These are phyloP conservation scores for Sisymbrium altissimum DNA, from an alignment of 345 rosid species.

Conservation along the genomic window DNA sequence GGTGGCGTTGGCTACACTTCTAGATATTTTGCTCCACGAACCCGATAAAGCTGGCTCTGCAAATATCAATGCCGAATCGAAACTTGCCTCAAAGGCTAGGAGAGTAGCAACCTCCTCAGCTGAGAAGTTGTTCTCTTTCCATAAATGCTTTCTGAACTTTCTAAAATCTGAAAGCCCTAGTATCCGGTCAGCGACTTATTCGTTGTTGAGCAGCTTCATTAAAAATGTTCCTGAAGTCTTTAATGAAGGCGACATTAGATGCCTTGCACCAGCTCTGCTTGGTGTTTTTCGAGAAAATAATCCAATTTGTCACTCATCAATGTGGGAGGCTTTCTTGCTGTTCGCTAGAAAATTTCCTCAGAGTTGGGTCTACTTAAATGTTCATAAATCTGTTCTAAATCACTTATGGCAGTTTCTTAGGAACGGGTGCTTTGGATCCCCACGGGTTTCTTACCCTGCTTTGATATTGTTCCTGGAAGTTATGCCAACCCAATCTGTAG, in stretches of 20 bases:
- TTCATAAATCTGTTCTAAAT: slow-evolving; percentile 60
- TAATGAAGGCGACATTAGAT: slow-evolving; percentile 57
- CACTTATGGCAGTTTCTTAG: slow-evolving; percentile 76
- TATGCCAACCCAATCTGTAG: slow-evolving; percentile 58
- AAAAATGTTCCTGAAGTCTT: slow-evolving; percentile 69
- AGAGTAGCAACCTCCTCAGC: slow-evolving; percentile 60
- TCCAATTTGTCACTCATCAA: slow-evolving; percentile 78
- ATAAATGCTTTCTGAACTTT: slow-evolving; percentile 73
- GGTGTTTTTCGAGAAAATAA: slow-evolving; percentile 89
- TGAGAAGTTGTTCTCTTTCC: slow-evolving; percentile 67
- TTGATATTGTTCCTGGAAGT: slow-evolving; percentile 63
- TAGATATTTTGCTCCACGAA: slow-evolving; percentile 64
- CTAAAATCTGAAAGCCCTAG: slow-evolving; percentile 67
- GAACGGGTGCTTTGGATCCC: slow-evolving; percentile 88
- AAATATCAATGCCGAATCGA: slow-evolving; percentile 50
- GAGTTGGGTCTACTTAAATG: slow-evolving; percentile 65
- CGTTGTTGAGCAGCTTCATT: slow-evolving; percentile 63
- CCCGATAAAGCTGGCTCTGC: slow-evolving; percentile 62
- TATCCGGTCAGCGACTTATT: slow-evolving; percentile 76
- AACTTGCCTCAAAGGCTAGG: slow-evolving; percentile 76
- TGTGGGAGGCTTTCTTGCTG: slow-evolving; percentile 87
- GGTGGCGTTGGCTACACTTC: slow-evolving; percentile 80
- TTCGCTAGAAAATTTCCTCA: slow-evolving; percentile 74
- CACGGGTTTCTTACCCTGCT: slow-evolving; percentile 87
- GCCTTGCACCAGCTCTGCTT: slow-evolving; percentile 62